Conservation (phyloP, 225 moss, liverwort and hornwort genomes). For the Polytrichum formosum region DNA sequence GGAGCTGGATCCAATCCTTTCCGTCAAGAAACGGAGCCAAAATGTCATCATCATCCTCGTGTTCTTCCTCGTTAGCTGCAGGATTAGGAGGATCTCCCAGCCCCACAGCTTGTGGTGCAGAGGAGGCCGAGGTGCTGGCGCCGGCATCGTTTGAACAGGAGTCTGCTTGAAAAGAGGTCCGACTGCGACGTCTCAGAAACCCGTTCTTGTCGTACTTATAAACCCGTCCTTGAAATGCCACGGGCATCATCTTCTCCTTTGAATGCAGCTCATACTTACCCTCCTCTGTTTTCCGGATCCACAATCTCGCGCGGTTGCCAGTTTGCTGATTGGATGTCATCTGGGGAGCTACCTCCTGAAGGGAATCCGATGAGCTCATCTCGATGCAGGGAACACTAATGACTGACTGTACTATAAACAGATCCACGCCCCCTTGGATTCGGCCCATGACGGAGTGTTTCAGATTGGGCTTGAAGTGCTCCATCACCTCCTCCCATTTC, state of each 20-base stretch:
- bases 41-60: background rate
- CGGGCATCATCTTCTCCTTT: background rate
- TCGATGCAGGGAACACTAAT: slow-evolving; percentile 4
- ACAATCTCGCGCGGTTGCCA: background rate
- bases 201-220: slow-evolving; percentile 1
- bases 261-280: background rate
- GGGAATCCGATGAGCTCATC: background rate
- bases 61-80: background rate
- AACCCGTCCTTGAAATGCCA: slow-evolving; percentile 7
- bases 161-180: slow-evolving; percentile 1
- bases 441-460: background rate
- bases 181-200: too few relatives aligned
- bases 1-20: background rate
- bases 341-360: background rate
- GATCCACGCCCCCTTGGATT: background rate
- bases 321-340: background rate
- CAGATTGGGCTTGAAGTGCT: slow-evolving; percentile 7
- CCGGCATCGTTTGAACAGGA: background rate
- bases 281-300: background rate
- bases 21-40: background rate
- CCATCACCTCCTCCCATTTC: slow-evolving; percentile 6
- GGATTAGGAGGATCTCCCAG: background rate
- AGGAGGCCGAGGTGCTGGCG: background rate
- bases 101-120: background rate
- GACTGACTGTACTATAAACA: slow-evolving; percentile 8